phyloP scores from a whole-genome alignment of 441 rosid species.

The Codiaeum variegatum region DNA sequence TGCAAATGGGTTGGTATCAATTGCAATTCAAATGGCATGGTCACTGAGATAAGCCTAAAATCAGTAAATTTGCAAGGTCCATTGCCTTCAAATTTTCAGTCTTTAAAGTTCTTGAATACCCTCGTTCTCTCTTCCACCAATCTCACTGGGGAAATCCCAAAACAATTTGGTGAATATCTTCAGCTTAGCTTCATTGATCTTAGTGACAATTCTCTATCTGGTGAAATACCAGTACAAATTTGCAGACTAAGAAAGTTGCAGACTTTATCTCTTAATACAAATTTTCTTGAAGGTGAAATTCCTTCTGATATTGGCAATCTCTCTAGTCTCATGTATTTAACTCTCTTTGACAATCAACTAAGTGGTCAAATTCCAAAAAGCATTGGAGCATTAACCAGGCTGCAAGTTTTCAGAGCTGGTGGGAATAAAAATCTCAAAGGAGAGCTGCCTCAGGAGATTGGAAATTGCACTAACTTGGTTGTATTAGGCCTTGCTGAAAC shows the following conservation, averaged over 20 bases:
- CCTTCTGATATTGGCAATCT: slow-evolving; percentile 64
- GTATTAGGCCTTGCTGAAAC: slow-evolving; percentile 89
- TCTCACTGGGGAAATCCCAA: slow-evolving; percentile 68
- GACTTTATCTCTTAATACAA: slow-evolving; percentile 57
- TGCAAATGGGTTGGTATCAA: slow-evolving; percentile 77
- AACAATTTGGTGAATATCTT: slow-evolving; percentile 55
- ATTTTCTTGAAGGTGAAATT: slow-evolving; percentile 73
- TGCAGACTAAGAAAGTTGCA: slow-evolving; percentile 56
- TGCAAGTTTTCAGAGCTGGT: slow-evolving; percentile 64
- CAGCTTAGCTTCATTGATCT: slow-evolving; percentile 56
- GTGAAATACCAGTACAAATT: slow-evolving; percentile 63
- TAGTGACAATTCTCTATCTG: slow-evolving; percentile 70
- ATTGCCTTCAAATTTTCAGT: slow-evolving; percentile 54
- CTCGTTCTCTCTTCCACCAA: slow-evolving; percentile 64
- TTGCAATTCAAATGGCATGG: slow-evolving; percentile 57
- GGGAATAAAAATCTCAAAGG: slow-evolving; percentile 86
- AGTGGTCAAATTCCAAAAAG: slow-evolving; percentile 65
- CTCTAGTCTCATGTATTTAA: slow-evolving; percentile 49
- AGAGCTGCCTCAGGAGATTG: slow-evolving; percentile 84
- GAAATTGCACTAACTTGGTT: slow-evolving; percentile 70
- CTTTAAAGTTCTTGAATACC: slow-evolving; percentile 50
- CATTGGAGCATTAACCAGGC: slow-evolving; percentile 57
- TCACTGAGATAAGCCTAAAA: slow-evolving; percentile 56
- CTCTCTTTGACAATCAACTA: slow-evolving; percentile 73
- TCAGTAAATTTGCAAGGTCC: slow-evolving; percentile 60